Evolutionary conservation across 352 stramenopile genomes (phyloP), one percentile per base, ranked within the genome.

Genomic region (Globisporangium echinulatum): DNA sequence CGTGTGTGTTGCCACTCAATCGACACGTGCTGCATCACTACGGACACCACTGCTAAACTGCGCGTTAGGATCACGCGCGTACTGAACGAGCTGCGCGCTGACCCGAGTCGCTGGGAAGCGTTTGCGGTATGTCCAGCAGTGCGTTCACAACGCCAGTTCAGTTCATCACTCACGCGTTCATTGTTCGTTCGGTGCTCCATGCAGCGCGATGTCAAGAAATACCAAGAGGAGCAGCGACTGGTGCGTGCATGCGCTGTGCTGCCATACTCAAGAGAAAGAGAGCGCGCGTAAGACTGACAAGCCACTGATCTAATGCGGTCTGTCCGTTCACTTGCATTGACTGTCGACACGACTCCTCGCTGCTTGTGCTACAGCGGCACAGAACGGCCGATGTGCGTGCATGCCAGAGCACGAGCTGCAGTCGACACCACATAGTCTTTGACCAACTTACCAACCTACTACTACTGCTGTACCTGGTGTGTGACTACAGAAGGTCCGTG

Each of bases 71-170:
- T 93, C 54, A 59, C 74, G 8, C 52, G 59, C 9, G 67, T 91
- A 13, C 62, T 93, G 33, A 67, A 68, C 38, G 76, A 90, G 5
- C 54, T 93, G 39, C 79, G 77, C 4, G 50, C 79, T 7, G 79
- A 93, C 61, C 72, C 81, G 17, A 62, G 57, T 1, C 59, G 76
- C 14, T 89, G 78, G 74, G 70, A 67, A 33, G 62, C 65, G 6
- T 94, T 94, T 48, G 67, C 79, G 59, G 76, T 84, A 55, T 9
- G 46, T 50, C 7, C 8, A 10, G 11, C 14, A 9, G 11, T 46
- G 6, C 3, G 25, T 33, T 33, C 25, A 33, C 25, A 33, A 0
- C 25, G 25, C 25, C 40, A 14, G 11, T 44, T 44, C 40, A 14
- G 11, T 44, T 8, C 11, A 44, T 47, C 17, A 17, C 2, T 15